Evolutionary conservation across 1,284 basidiomycete genomes (phyloP).

Genomic region (Cutaneotrichosporon cavernicola): DNA sequence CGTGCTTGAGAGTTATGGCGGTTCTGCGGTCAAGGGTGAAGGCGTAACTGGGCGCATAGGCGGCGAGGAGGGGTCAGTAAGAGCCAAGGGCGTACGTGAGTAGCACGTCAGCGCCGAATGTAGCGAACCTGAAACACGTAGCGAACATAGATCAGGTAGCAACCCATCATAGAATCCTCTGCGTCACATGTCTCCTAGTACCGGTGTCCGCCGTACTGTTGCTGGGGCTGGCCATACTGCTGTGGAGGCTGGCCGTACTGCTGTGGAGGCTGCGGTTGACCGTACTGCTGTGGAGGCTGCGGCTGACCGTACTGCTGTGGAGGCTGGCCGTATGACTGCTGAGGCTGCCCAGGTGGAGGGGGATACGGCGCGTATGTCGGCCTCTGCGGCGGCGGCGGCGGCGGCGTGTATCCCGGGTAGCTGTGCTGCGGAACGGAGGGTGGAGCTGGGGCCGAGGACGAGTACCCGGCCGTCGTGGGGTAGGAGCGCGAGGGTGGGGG

Average conservation of each 20-base stretch:
- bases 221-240: constrained; percentile 3
- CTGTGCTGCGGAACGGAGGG: constrained; percentile 6
- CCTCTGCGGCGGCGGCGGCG: constrained; percentile 11
- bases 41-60: too few species aligned
- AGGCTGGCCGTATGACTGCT: too few species aligned
- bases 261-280: constrained; percentile 1
- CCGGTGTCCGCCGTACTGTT: neutral
- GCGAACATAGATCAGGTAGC: neutral
- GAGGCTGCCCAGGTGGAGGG: neutral
- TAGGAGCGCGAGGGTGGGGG: constrained; percentile 15
- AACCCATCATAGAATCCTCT: neutral
- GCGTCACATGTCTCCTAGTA: neutral
- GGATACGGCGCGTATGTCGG: neutral
- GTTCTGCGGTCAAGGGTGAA: neutral
- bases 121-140: neutral
- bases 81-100: too few species aligned
- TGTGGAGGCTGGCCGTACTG: constrained; percentile 11
- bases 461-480: constrained; percentile 15
- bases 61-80: too few species aligned
- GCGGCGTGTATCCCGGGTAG: constrained; percentile 10
- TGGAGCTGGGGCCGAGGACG: constrained; percentile 7
- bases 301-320: neutral
- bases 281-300: neutral
- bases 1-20: too few species aligned
- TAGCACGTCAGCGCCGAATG: neutral